Conservation (phyloP, 73 alveolate genomes). For the Tetrahymena borealis region DNA sequence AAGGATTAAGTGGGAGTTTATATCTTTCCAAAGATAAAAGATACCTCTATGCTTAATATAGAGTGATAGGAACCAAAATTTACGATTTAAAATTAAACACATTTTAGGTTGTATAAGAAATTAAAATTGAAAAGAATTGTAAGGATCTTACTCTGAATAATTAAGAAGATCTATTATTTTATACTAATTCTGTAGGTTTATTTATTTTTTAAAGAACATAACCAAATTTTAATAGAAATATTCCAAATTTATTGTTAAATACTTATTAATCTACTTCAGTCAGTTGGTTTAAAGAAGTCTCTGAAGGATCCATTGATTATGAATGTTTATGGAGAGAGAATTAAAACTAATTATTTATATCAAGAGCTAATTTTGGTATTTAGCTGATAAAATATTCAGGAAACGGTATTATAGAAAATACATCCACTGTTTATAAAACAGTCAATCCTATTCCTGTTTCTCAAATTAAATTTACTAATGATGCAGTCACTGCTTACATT, state of each 20-base stretch:
- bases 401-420: background rate
- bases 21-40: background rate
- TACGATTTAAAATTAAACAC: background rate
- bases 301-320: background rate
- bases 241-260: background rate
- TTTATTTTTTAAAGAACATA: background rate
- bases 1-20: background rate
- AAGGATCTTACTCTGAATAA: background rate
- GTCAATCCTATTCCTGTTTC: background rate
- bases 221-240: background rate
- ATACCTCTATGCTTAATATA: background rate
- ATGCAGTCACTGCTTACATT: background rate
- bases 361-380: background rate
- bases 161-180: background rate
- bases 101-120: background rate
- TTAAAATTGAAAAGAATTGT: background rate
- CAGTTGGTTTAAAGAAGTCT: background rate
- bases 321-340: background rate
- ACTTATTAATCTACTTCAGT: background rate
- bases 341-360: too few species aligned
- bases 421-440: background rate
- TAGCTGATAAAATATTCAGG: background rate
- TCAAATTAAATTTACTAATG: background rate
- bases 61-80: background rate
- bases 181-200: background rate